phyloP scores from a whole-genome alignment of 148 eudicot species.

The Cornus florida region DNA sequence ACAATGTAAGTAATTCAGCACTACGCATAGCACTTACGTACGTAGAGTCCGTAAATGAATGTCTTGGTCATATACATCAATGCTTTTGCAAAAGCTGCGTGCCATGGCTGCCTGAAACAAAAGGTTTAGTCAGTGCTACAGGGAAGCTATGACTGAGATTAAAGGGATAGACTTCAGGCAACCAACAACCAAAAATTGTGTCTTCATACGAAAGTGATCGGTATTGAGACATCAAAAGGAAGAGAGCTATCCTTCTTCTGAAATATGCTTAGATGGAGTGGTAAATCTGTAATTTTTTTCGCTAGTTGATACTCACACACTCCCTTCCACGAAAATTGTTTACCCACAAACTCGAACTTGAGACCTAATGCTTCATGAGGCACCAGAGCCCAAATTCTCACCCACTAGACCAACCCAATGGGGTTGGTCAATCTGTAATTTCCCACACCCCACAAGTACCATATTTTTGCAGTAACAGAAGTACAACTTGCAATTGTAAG shows the following conservation, averaged over 20 bases:
- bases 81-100: constrained; percentile 57
- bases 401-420: too few relatives aligned
- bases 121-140: constrained; percentile 1
- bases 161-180: background rate
- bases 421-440: background rate
- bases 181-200: background rate
- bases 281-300: background rate
- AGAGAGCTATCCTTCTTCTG: background rate
- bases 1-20: background rate
- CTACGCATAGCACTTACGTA: constrained; percentile 42
- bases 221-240: background rate
- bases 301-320: too few relatives aligned
- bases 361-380: too few relatives aligned
- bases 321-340: too few relatives aligned
- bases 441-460: background rate
- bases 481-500: background rate
- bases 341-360: too few relatives aligned
- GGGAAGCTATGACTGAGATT: background rate
- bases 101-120: constrained; percentile 69
- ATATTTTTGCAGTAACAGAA: background rate
- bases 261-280: background rate
- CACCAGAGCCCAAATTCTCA: too few relatives aligned
- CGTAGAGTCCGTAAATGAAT: constrained; percentile 54
- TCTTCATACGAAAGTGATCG: background rate
- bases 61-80: constrained; percentile 75